Evolutionary conservation across 179 eudicot genomes (phyloP).

Genomic region (Silene coronaria): DNA sequence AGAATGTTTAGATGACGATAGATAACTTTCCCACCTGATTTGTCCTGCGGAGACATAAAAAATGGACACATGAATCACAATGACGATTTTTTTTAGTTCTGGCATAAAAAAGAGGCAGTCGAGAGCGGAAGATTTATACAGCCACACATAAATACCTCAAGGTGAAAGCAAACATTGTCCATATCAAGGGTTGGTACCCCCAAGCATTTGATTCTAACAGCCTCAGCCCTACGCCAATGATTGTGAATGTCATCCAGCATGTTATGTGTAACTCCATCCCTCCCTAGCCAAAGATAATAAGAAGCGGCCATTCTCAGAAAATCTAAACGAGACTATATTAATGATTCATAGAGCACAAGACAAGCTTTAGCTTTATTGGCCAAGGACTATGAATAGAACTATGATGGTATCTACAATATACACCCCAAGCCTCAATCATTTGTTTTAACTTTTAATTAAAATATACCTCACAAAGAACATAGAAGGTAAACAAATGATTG

Average conservation of each 20-base stretch:
- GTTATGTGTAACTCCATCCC: slow-evolving; percentile 84
- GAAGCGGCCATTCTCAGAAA: not conserved
- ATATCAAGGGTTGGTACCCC: slow-evolving; percentile 87
- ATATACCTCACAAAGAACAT: too few relatives aligned
- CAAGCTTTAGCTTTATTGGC: not conserved
- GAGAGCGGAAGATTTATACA: slow-evolving; percentile 4
- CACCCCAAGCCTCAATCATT: not conserved
- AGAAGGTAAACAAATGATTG: too few relatives aligned
- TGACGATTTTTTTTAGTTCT: not conserved
- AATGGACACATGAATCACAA: slow-evolving; percentile 13
- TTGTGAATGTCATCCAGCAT: slow-evolving; percentile 84
- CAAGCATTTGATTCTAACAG: slow-evolving; percentile 86
- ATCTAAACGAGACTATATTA: not conserved
- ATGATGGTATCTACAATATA: not conserved
- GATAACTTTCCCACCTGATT: slow-evolving; percentile 75
- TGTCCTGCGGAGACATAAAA: slow-evolving; percentile 47
- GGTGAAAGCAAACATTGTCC: slow-evolving; percentile 67
- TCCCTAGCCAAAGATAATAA: slow-evolving; percentile 34
- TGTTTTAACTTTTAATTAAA: too few relatives aligned
- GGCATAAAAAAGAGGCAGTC: not conserved
- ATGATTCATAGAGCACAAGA: not conserved
- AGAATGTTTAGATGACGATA: slow-evolving; percentile 66
- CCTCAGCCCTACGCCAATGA: slow-evolving; percentile 93
- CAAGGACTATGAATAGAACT: not conserved
- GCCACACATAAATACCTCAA: slow-evolving; percentile 45